Evolutionary conservation across 192 early-diverging fungal genomes (phyloP), one percentile per base, ranked within the genome.

Genomic region (Rhizoclosmatium sp.): DNA sequence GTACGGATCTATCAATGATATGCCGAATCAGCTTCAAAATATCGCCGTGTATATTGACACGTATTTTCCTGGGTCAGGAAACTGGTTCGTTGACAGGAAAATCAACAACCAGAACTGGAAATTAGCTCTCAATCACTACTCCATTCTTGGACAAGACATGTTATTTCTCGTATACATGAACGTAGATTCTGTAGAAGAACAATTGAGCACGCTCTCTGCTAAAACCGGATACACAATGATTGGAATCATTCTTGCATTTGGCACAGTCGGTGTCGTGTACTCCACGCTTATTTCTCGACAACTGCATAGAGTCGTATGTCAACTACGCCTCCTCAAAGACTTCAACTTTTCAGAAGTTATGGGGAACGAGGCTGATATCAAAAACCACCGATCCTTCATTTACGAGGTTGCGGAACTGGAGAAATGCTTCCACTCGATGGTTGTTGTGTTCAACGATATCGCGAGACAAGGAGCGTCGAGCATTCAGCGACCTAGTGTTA

Each of bases 171-270:
- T 23, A 61, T 73, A 73, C 40, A 4, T 73, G 47, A 61, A 60
- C 46, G 19, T 65, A 19, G 71, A 73, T 40, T 9, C 56, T n/a
- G n/a, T 58, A n/a, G 56, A 58, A 58, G 9, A n/a, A 12, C 10
- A 76, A 76, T 0, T 10, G 59, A 76, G 4, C 19, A 14, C n/a
- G 9, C 40, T 41, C 59, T 12, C 51, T n/a, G 45, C 45, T 23
- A 79, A 58, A 21, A 77, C 56, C 19, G 64, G 78, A 9, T 59
- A 69, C 4, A 81, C 19, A 4, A 82, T 78, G 10, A 58, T 62
- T 7, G 59, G 64, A 41, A 58, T 78, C 39, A 78, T 79, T 16
- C 19, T 59, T 45, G 65, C n/a, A 48, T 3, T 79, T 1, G 49
- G 39, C 21, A 58, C 60, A 45, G 23, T 68, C 4, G 51, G 66